phyloP scores from a whole-genome alignment of 2,329 filamentous ascomycete genomes.

The Pseudogymnoascus sp. region DNA sequence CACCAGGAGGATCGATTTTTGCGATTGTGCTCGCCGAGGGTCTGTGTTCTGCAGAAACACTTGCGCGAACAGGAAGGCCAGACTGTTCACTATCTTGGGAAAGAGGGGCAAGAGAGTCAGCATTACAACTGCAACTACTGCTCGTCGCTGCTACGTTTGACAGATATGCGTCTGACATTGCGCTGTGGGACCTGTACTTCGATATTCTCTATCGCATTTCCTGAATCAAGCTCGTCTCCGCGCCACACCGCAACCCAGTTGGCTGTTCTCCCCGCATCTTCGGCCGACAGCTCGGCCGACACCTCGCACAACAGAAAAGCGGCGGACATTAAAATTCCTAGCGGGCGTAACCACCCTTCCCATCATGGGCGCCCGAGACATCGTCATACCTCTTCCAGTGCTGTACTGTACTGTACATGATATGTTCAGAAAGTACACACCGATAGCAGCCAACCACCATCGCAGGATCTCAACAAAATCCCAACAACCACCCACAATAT shows the following conservation, averaged over 20 bases:
- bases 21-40: neutral
- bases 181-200: neutral
- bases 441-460: neutral
- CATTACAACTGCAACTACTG: neutral
- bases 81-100: neutral
- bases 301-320: neutral
- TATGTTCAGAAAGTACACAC: neutral
- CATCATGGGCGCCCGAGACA: neutral
- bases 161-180: neutral
- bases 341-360: constrained; percentile 1
- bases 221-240: neutral
- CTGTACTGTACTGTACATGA: neutral
- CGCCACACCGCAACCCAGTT: neutral
- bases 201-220: neutral
- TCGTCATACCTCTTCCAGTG: neutral
- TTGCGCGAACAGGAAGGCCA: neutral
- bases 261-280: neutral
- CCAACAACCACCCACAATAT: neutral
- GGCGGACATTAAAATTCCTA: neutral
- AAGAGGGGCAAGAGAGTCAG: neutral
- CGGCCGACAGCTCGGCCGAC: neutral
- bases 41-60: neutral
- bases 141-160: neutral
- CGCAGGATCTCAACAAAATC: neutral
- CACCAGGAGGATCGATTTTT: neutral